Evolutionary conservation across 768 basidiomycete species (phyloP).

Genomic region (Trametes villosa): DNA sequence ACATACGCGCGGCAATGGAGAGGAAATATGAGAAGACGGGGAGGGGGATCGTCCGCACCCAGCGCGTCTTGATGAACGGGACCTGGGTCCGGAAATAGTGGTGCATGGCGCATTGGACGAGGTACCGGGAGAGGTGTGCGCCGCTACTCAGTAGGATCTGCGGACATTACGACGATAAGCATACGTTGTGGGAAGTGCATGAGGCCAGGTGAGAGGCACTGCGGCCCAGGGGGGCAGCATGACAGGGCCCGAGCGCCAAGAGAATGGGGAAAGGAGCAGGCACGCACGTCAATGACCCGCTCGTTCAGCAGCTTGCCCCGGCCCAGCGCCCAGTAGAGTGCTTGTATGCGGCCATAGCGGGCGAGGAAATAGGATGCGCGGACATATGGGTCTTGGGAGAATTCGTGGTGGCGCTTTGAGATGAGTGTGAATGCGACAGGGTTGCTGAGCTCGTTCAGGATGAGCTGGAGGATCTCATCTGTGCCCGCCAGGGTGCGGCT

Average conservation of each 20-base stretch:
- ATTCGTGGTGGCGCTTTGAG: slow-evolving; percentile 60
- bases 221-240: slow-evolving; percentile 8
- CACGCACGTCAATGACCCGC: slow-evolving; percentile 70
- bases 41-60: slow-evolving; percentile 70
- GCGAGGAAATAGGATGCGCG: slow-evolving; percentile 78
- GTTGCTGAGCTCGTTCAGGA: slow-evolving; percentile 73
- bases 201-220: neutral
- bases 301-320: slow-evolving; percentile 68
- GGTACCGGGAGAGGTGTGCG: slow-evolving; percentile 78
- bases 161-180: slow-evolving; percentile 8
- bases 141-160: slow-evolving; percentile 78
- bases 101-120: slow-evolving; percentile 76
- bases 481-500: neutral
- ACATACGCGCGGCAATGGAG: slow-evolving; percentile 56
- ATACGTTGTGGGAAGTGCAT: neutral
- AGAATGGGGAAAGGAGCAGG: slow-evolving; percentile 26
- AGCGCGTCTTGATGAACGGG: slow-evolving; percentile 75
- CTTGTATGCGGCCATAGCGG: slow-evolving; percentile 71
- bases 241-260: slow-evolving; percentile 18
- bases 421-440: slow-evolving; percentile 61
- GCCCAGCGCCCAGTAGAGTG: slow-evolving; percentile 76
- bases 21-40: slow-evolving; percentile 68
- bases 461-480: slow-evolving; percentile 72
- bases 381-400: slow-evolving; percentile 76
- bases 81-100: slow-evolving; percentile 76